Conservation (phyloP, 495 filamentous ascomycete genomes). For the Neurospora sp. region DNA sequence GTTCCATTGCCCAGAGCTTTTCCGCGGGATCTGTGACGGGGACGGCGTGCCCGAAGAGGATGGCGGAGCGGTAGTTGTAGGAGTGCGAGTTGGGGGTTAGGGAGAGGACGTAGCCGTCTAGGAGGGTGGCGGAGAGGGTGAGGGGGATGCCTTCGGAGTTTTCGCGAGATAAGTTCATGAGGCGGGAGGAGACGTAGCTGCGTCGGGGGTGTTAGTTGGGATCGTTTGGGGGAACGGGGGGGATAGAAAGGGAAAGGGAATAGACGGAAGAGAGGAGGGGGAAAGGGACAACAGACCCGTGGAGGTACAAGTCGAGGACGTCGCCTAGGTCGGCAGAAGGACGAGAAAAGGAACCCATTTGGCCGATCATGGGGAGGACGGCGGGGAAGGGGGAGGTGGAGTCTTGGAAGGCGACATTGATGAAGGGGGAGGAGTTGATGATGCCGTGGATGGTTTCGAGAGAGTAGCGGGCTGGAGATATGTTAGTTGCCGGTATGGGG, state of each 20-base stretch:
- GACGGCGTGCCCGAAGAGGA: constrained; percentile 65
- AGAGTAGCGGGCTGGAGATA: constrained; percentile 56
- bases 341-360: constrained; percentile 61
- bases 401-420: constrained; percentile 74
- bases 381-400: constrained; percentile 60
- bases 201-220: too few relatives aligned
- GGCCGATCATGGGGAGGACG: constrained; percentile 81
- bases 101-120: constrained; percentile 68
- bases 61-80: constrained; percentile 82
- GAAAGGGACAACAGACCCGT: constrained; percentile 39
- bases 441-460: constrained; percentile 68
- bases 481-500: too few relatives aligned
- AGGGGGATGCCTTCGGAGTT: constrained; percentile 44
- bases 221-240: too few relatives aligned
- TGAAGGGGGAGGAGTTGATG: constrained; percentile 63
- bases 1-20: constrained; percentile 73
- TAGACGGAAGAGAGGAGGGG: too few relatives aligned
- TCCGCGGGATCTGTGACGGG: constrained; percentile 58
- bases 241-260: too few relatives aligned
- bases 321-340: constrained; percentile 55
- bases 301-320: constrained; percentile 71
- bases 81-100: constrained; percentile 71
- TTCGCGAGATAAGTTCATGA: constrained; percentile 60
- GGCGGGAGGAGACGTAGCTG: constrained; percentile 66
- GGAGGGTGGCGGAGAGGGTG: constrained; percentile 51